Percentiles rank a stretch among this genome's conserved stretches.
Evolutionary conservation across 1,284 basidiomycete species (phyloP).

Genomic region (Fomitopsis betulina): DNA sequence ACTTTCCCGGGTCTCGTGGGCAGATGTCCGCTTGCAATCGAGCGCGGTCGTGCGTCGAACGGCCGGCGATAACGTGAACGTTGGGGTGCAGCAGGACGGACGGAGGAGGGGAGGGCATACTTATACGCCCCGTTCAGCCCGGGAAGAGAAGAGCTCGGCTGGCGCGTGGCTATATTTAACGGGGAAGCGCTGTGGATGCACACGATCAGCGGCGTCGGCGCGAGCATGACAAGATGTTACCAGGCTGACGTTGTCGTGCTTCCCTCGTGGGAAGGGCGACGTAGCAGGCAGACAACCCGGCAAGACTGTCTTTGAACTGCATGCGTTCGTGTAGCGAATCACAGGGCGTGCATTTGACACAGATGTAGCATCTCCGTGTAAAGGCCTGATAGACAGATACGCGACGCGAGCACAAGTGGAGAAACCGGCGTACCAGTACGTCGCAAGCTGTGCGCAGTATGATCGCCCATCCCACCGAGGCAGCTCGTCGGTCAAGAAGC

Average conservation of each 20-base stretch:
- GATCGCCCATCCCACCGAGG: neutral
- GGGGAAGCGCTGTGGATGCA: neutral
- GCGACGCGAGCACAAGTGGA: neutral
- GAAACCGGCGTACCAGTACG: neutral
- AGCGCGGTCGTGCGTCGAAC: neutral
- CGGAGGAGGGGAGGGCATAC: neutral
- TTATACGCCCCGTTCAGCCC: neutral
- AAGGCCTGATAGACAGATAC: neutral
- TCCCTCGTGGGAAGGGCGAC: neutral
- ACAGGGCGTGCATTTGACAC: neutral
- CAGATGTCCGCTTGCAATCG: neutral
- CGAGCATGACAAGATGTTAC: neutral
- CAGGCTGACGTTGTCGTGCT: neutral
- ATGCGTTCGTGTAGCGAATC: neutral
- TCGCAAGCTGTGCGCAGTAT: neutral
- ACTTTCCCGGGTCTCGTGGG: neutral
- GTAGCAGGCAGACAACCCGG: neutral
- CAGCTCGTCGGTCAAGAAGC: neutral
- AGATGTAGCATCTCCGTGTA: neutral
- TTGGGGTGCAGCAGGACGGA: neutral
- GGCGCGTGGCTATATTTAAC: neutral
- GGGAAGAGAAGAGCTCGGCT: neutral
- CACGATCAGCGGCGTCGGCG: neutral
- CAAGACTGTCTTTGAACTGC: neutral
- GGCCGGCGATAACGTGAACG: neutral